Evolutionary conservation across 352 stramenopile genomes (phyloP), one percentile per base, ranked within the genome.

Genomic region (Globisporangium iwayamae): DNA sequence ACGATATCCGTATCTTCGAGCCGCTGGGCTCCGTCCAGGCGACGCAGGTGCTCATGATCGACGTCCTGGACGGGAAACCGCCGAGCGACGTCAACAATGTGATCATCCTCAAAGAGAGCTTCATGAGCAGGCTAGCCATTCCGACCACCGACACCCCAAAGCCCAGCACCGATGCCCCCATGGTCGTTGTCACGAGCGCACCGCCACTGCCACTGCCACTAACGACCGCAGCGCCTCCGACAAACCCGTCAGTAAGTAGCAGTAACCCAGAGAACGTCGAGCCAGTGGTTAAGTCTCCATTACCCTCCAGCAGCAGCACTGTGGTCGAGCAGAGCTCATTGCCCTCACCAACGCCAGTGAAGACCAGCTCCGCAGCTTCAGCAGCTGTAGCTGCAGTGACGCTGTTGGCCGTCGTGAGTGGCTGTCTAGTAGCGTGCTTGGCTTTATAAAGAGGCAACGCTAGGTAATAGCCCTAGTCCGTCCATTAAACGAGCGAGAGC

Each of bases 1-100:
- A 55, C 36, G 53, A 62, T 46, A 67, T 67, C 43, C 53, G 62
- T 22, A 6, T 67, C 30, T 67, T 56, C 41, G 41, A 62, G 43
- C 41, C 45, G 6, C 32, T 16, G 2, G 43, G 62, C 3, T 47
- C 53, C 0, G 50, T 57, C 22, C 60, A 60, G 25, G 36, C 50
- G n/a, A 54, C 60, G 20, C 60, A 65, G 32, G 60, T 65, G n/a
- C 38, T 60, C 34, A 50, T 41, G 50, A 60, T 65, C 25, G 50
- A 55, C 9, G 5, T 45, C 18, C 16, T 52, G 22, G 50, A 58
- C 38, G 51, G 56, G 2, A 32, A 25, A 3, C 39, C 47, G 30
- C 60, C 60, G 4, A 66, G 47, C 11, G 60, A 66, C 43, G 7
- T 6, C 8, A 28, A 53, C 38, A 50, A 66, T 14, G 50, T 66